Percentiles rank a stretch among this genome's conserved stretches.
phyloP scores from a whole-genome alignment of 495 filamentous ascomycete species.

The Penicillium antarcticum region DNA sequence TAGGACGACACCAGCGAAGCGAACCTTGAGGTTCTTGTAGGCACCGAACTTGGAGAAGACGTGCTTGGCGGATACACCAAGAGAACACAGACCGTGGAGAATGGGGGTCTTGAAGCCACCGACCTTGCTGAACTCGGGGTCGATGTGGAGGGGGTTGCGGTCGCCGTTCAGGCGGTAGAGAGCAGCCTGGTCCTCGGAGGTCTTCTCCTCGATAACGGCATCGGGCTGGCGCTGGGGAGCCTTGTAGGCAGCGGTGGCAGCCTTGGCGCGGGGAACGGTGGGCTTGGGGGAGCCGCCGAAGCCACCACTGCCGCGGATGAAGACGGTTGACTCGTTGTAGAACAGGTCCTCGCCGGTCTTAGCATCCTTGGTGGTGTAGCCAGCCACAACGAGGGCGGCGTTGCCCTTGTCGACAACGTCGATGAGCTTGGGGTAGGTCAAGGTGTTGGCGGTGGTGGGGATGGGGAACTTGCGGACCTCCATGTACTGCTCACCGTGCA shows the following conservation, averaged over 20 bases:
- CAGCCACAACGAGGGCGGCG: slow-evolving; percentile 79
- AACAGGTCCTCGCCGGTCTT: slow-evolving; percentile 83
- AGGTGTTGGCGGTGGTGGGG: slow-evolving; percentile 76
- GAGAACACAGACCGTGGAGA: slow-evolving; percentile 92
- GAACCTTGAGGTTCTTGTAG: slow-evolving; percentile 93
- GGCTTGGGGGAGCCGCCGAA: slow-evolving; percentile 86
- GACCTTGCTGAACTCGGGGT: slow-evolving; percentile 90
- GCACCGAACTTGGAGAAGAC: slow-evolving; percentile 79
- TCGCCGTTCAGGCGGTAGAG: slow-evolving; percentile 94
- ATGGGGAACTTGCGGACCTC: slow-evolving; percentile 93
- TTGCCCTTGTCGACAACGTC: slow-evolving; percentile 96
- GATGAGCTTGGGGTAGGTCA: slow-evolving; percentile 81
- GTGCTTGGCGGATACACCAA: slow-evolving; percentile 88
- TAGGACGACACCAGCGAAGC: slow-evolving; percentile 88
- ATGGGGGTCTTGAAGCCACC: slow-evolving; percentile 96
- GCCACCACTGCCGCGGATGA: slow-evolving; percentile 88
- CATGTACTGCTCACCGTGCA: slow-evolving; percentile 98
- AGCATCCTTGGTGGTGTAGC: slow-evolving; percentile 76
- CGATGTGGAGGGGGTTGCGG: slow-evolving; percentile 91
- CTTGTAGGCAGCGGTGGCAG: slow-evolving; percentile 72
- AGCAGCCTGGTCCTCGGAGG: slow-evolving; percentile 89
- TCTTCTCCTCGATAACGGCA: slow-evolving; percentile 81
- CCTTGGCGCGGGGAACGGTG: slow-evolving; percentile 62
- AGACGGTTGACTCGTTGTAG: slow-evolving; percentile 91
- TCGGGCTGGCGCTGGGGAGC: slow-evolving; percentile 77